Evolutionary conservation across 1,284 basidiomycete genomes (phyloP).

Genomic region (Cryptococcus sp.): DNA sequence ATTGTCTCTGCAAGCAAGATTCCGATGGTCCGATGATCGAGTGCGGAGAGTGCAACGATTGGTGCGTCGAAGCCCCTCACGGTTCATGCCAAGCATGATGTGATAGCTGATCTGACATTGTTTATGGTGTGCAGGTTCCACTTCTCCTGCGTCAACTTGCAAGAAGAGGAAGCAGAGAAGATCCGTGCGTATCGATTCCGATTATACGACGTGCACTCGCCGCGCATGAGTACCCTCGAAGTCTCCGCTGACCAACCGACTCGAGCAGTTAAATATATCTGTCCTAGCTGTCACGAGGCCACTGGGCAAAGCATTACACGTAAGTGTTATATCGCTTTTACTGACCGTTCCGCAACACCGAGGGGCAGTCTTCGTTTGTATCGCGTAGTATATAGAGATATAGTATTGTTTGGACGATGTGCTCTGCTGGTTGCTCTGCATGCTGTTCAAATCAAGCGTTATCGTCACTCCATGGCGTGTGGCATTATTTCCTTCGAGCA

Average conservation of each 20-base stretch:
- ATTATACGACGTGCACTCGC: too few relatives aligned
- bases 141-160: slow-evolving; percentile 40
- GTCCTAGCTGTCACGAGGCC: slow-evolving; percentile 30
- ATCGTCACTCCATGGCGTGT: neutral
- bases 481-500: too few relatives aligned
- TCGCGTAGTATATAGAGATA: slow-evolving; percentile 5
- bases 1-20: slow-evolving; percentile 40
- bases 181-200: slow-evolving; percentile 35
- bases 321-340: slow-evolving; percentile 31
- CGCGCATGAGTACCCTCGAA: too few relatives aligned
- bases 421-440: neutral
- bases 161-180: slow-evolving; percentile 36
- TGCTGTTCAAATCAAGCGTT: neutral
- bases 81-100: neutral
- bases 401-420: slow-evolving; percentile 1
- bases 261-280: slow-evolving; percentile 39
- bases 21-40: slow-evolving; percentile 48
- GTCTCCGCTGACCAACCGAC: neutral
- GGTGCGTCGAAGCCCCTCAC: slow-evolving; percentile 29
- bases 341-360: neutral
- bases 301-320: slow-evolving; percentile 39
- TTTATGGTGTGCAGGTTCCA: slow-evolving; percentile 41
- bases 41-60: slow-evolving; percentile 46
- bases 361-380: neutral
- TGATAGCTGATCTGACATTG: neutral